A percentile compares a stretch with the other conserved stretches of the same genome.
Evolutionary conservation across 2,329 filamentous ascomycete genomes (phyloP).

Genomic region (Fusarium redolens): DNA sequence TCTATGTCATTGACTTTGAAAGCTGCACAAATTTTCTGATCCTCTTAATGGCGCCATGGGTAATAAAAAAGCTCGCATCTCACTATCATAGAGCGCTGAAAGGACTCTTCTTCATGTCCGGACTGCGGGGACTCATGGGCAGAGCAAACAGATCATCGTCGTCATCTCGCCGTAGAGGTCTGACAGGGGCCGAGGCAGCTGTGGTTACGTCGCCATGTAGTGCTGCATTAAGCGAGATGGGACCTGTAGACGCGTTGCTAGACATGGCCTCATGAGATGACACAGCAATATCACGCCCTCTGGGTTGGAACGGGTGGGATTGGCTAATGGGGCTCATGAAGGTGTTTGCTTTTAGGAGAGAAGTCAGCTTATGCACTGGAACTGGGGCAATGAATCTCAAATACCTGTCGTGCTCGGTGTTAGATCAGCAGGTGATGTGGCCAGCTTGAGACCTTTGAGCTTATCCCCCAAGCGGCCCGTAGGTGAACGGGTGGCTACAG

Average conservation of each 20-base stretch:
- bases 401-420: conserved; percentile 64
- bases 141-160: conserved; percentile 90
- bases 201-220: conserved; percentile 40
- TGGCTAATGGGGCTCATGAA: conserved; percentile 50
- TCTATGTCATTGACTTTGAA: conserved; percentile 22
- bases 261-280: conserved; percentile 51
- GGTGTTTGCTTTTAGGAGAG: conserved; percentile 47
- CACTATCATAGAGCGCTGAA: conserved; percentile 67
- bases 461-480: conserved; percentile 81
- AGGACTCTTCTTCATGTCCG: conserved; percentile 85
- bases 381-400: background rate
- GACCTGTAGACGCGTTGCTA: conserved; percentile 33
- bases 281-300: conserved; percentile 50
- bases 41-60: background rate
- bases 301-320: conserved; percentile 49
- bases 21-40: background rate
- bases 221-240: conserved; percentile 51
- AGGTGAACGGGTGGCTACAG: conserved; percentile 72
- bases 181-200: conserved; percentile 30
- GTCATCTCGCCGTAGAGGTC: conserved; percentile 39
- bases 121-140: conserved; percentile 86
- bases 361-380: conserved; percentile 33
- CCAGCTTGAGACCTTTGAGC: conserved; percentile 80
- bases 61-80: background rate
- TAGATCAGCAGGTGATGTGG: conserved; percentile 76